Base-by-base conservation (phyloP, 148 eudicot species). In the Rhododendron mucronatum region DNA sequence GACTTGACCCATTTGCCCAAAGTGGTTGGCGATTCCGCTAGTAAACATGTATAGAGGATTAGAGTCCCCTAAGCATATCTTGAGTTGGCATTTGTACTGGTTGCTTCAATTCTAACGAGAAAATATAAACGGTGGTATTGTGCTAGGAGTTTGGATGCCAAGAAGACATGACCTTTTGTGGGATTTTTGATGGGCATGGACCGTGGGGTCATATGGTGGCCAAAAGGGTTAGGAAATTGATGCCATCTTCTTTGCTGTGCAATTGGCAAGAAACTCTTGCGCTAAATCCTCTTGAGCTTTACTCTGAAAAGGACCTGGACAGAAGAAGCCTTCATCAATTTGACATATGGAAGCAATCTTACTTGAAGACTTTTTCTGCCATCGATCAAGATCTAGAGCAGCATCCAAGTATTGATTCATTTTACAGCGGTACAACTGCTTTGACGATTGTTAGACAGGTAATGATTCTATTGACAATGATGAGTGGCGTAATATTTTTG, bases 181-280 rank as follows among this genome's bases (percentile, higher is more conserved):
- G 99, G 65, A 90, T 96, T 48, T 96, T 94, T 89, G 99, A 96
- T 78, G 99, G 99, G 85, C 99, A 96, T 65, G 99, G 99, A 41
- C 95, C 98, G 21, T 91, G 96, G 97, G 99, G 99, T n/a, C 98
- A 96, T 82, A 88, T 91, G 84, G 95, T 95, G 71, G 78, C 96
- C n/a, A 94, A 91, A 88, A 92, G 89, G 85, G 97, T 96, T 41
- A 90, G 93, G 82, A 86, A 96, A 59, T 83, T 87, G 71, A 88
- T 96, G 94, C 98, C 98, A 74, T 86, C 94, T 77, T 86, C 89
- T 39, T 87, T 96, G 94, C 91, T 94, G 3, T 85, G 93, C 86
- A 84, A 89, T 88, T 95, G 98, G 98, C 96, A 95, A 86, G 93
- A 93, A 86, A 71, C 8, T 59, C 75, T 92, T 73, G 92, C 92